phyloP scores from a whole-genome alignment of 2,329 filamentous ascomycete species.

The Atkinsonella hypoxylon region DNA sequence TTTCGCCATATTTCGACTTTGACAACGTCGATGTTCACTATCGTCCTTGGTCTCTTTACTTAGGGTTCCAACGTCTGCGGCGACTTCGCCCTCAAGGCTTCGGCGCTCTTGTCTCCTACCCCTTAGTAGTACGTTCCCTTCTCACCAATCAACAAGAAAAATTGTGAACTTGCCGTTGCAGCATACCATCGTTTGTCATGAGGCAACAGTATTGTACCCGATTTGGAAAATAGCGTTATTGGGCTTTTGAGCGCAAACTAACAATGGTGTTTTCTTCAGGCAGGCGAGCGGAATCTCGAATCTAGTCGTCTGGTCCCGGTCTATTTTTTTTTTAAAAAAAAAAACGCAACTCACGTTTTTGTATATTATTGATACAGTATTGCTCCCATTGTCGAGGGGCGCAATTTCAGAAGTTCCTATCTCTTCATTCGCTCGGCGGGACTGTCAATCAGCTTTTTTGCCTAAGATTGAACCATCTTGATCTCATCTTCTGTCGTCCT shows the following conservation, averaged over 20 bases:
- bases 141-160: background rate
- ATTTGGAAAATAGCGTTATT: background rate
- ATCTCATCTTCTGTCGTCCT: background rate
- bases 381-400: background rate
- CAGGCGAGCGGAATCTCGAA: background rate
- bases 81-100: background rate
- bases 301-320: background rate
- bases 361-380: background rate
- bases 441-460: background rate
- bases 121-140: background rate
- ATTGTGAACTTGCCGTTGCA: background rate
- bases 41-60: background rate
- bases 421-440: background rate
- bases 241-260: conserved; percentile 6
- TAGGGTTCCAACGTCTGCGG: background rate
- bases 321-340: too few relatives aligned
- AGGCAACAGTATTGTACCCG: background rate
- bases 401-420: background rate
- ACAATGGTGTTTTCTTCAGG: background rate
- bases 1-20: background rate
- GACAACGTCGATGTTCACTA: background rate
- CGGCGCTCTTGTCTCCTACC: background rate
- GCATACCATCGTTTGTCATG: background rate
- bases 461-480: background rate
- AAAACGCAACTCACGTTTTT: background rate